Percentiles rank a stretch among this genome's conserved stretches.
phyloP scores from a whole-genome alignment of 1,284 basidiomycete genomes.

The Boletellus sp. region DNA sequence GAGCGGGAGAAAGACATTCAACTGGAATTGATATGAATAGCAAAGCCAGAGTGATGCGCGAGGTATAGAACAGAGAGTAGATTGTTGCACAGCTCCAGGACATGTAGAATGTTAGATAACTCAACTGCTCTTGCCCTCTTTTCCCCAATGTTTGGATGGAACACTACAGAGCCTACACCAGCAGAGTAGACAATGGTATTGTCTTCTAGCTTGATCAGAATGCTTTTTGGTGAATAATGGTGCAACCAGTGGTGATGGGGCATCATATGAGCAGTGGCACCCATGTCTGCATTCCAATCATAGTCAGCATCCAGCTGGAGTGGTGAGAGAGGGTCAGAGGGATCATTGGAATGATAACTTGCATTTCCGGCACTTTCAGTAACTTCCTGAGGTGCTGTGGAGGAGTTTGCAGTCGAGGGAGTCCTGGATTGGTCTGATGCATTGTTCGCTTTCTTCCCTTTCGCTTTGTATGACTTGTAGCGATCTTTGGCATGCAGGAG shows the following conservation, averaged over 20 bases:
- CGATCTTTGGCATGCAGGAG: no score
- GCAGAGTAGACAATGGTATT: neutral
- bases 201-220: neutral
- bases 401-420: no score
- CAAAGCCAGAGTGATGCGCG: neutral
- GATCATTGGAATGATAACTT: no score
- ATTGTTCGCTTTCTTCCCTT: no score
- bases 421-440: no score
- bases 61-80: neutral
- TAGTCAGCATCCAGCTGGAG: conserved; percentile 4
- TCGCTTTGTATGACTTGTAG: no score
- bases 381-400: no score
- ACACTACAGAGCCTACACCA: neutral
- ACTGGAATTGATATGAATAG: neutral
- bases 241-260: conserved; percentile 33
- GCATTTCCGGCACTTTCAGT: no score
- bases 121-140: no score
- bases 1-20: neutral
- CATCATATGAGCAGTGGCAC: conserved; percentile 38
- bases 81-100: neutral
- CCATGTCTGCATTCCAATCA: conserved; percentile 33
- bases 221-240: conserved; percentile 21
- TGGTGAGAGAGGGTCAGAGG: no score
- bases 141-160: no score
- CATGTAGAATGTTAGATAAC: neutral